Conservation (phyloP, 805 yeast genomes). For the Saccharomycopsis capsularis region DNA sequence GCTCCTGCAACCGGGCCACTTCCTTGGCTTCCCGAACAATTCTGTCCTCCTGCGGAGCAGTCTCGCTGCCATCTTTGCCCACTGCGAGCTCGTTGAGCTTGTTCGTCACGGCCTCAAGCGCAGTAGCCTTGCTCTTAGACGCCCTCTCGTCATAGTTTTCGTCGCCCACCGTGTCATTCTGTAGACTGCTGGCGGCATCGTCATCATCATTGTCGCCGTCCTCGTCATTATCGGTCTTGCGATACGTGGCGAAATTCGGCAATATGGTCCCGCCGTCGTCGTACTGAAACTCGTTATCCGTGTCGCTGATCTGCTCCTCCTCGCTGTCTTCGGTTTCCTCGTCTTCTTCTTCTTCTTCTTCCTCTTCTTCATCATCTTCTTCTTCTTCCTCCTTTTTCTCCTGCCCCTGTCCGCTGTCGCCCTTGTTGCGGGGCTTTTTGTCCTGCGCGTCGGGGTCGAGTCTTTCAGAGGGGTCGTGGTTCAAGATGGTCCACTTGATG, state of each 20-base stretch:
- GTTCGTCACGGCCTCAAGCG: slow-evolving; percentile 6
- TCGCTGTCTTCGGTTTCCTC: slow-evolving; percentile 32
- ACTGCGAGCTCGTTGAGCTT: slow-evolving; percentile 18
- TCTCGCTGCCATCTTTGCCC: neutral
- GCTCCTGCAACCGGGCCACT: slow-evolving; percentile 43
- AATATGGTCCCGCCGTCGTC: slow-evolving; percentile 52
- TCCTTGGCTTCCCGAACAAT: slow-evolving; percentile 29
- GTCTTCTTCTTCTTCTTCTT: neutral
- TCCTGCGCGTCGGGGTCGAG: slow-evolving; percentile 29
- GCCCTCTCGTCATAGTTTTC: neutral
- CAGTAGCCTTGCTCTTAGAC: slow-evolving; percentile 6
- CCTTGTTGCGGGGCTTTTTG: slow-evolving; percentile 2
- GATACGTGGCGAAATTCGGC: slow-evolving; percentile 45
- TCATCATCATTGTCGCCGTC: neutral
- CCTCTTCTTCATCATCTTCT: slow-evolving; percentile 2
- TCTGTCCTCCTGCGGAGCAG: slow-evolving; percentile 21
- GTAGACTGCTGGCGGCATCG: slow-evolving; percentile 27
- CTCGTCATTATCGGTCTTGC: slow-evolving; percentile 4
- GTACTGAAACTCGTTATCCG: slow-evolving; percentile 47
- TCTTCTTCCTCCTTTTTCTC: too few relatives aligned
- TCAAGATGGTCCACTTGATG: slow-evolving; percentile 59
- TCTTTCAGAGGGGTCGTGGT: slow-evolving; percentile 70
- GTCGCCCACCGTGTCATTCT: slow-evolving; percentile 7
- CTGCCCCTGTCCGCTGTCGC: neutral
- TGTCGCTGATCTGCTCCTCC: slow-evolving; percentile 55